These are phyloP conservation scores for Hyaloscypha hepaticicola DNA, from an alignment of 495 filamentous ascomycete species.

Conservation along the genomic window DNA sequence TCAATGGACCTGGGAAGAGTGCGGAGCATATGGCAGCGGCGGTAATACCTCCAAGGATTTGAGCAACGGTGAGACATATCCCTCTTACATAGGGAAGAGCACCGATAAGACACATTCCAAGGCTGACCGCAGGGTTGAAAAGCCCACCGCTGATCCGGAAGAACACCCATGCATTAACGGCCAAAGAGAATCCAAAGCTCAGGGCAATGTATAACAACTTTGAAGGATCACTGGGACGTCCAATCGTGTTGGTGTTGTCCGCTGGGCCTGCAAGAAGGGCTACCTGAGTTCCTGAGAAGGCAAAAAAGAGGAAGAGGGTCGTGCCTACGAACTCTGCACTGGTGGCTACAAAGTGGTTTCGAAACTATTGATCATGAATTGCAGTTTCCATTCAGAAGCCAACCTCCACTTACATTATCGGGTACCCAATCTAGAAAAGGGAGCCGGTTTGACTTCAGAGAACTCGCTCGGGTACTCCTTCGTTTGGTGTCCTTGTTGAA, in stretches of 20 bases:
- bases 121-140: conserved; percentile 64
- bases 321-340: conserved; percentile 39
- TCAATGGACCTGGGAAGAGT: conserved; percentile 51
- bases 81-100: conserved; percentile 50
- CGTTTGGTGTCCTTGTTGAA: conserved; percentile 17
- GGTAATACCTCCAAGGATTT: conserved; percentile 58
- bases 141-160: conserved; percentile 63
- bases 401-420: conserved; percentile 10
- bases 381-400: not conserved
- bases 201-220: conserved; percentile 63
- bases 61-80: conserved; percentile 48
- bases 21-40: conserved; percentile 51
- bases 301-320: conserved; percentile 52
- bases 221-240: conserved; percentile 10
- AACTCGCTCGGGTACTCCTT: conserved; percentile 10
- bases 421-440: conserved; percentile 21
- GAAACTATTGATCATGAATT: conserved; percentile 10
- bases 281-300: conserved; percentile 42
- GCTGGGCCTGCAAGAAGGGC: conserved; percentile 42
- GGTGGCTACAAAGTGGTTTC: conserved; percentile 26
- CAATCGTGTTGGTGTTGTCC: conserved; percentile 28
- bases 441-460: conserved; percentile 21
- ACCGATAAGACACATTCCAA: conserved; percentile 56
- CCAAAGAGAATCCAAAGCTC: conserved; percentile 59
- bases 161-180: conserved; percentile 65